Evolutionary conservation across 768 basidiomycete genomes (phyloP).

Genomic region (Ephemerocybe angulata): DNA sequence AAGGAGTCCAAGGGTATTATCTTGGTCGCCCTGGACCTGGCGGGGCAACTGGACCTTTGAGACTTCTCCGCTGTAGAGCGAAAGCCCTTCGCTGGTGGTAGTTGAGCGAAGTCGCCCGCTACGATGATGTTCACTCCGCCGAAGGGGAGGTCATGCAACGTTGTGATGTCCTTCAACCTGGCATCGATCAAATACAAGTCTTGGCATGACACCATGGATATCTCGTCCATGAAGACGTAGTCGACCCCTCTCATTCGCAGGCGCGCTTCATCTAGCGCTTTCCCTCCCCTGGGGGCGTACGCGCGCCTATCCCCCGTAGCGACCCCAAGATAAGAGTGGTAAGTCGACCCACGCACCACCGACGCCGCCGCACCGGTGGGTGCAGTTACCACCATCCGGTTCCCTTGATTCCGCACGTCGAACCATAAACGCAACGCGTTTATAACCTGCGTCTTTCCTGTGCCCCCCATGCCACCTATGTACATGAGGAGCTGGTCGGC

Average conservation of each 20-base stretch:
- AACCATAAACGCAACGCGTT: conserved; percentile 25
- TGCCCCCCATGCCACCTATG: conserved; percentile 16
- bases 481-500: conserved; percentile 17
- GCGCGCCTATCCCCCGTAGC: neutral
- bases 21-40: conserved; percentile 9
- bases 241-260: neutral
- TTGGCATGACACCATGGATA: neutral
- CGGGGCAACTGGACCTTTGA: neutral
- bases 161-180: neutral
- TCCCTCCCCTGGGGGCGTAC: neutral
- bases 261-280: neutral
- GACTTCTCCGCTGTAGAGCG: conserved; percentile 3
- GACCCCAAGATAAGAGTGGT: conserved; percentile 15
- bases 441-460: conserved; percentile 15
- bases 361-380: conserved; percentile 25
- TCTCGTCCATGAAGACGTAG: conserved; percentile 3
- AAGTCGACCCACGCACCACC: conserved; percentile 24
- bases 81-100: conserved; percentile 20
- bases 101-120: conserved; percentile 34
- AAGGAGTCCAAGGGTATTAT: conserved; percentile 21
- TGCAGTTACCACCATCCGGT: conserved; percentile 24
- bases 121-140: conserved; percentile 20
- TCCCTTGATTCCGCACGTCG: conserved; percentile 16
- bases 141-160: neutral
- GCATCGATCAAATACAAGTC: neutral